Evolutionary conservation across 2,329 filamentous ascomycete species (phyloP), one percentile per base, ranked within the genome.

Genomic region (Colletotrichum euphorbiae): DNA sequence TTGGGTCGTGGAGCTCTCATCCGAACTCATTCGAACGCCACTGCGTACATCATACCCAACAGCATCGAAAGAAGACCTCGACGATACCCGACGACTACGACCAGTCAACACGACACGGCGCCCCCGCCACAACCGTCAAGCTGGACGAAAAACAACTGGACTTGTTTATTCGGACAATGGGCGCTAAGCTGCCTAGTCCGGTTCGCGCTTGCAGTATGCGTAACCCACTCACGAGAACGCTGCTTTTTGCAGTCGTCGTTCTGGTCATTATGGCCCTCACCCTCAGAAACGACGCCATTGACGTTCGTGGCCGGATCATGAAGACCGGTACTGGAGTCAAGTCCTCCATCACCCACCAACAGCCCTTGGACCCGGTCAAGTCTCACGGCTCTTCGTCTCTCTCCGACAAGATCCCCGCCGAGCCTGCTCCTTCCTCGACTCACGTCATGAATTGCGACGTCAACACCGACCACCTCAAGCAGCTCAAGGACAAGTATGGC

Each of bases 391-490:
- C 62, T 15, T 67, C 67, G 3, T 69, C 66, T 11, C 48, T 74
- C 33, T 70, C 76, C 50, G 74, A 78, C 43, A 72, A 80, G 56
- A 73, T 75, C 4, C 77, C 77, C 43, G 67, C 67, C 15, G 62
- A 67, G 67, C 56, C 67, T 3, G 63, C 71, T 6, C 73, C 74
- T 7, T 51, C 71, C 1, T 64, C 72, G 7, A 72, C 67, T 9
- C 76, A 79, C 62, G 71, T 77, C 19, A 83, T 85, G 80, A 79
- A 85, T 72, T 89, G 86, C 76, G 79, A 79, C 69, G 76, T 85
- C 65, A 82, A 88, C 74, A 77, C 78, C 46, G 78, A 80, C 12
- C 80, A 83, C 59, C 79, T 88, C 63, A 76, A 77, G 55, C 75
- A 79, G 5, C 73, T 87, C 63, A 80, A 83, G 71, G 72, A 82